Evolutionary conservation across 1,284 basidiomycete species (phyloP), one percentile per base, ranked within the genome.

Genomic region (Trametes hirsuta): DNA sequence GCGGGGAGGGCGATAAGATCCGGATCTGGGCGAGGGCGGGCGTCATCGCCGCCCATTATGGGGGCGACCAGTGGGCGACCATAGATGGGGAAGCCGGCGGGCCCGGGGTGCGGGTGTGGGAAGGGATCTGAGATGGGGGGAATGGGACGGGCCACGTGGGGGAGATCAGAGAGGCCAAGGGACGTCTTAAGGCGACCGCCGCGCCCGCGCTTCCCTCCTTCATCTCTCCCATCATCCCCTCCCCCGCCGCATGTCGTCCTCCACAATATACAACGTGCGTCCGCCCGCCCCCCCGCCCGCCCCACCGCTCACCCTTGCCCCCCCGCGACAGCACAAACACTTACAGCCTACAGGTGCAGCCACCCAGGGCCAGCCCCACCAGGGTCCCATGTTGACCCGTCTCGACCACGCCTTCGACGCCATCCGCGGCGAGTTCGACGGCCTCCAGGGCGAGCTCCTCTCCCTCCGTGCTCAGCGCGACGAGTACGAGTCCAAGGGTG

Each of bases 401-500:
- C 79, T 97, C 65, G 85, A 85, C 61, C 94, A 96, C 61, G 84
- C 90, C 37, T 86, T 98, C 66, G 94, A 97, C 54, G 81, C 84
- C 62, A 89, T 97, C 71, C 85, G 90, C 66, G 85, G 88, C 56
- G 96, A 98, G 78, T 96, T 94, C 71, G 95, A 97, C 61, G 79
- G 80, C 53, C 79, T 96, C 61, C 80, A 85, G 14, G 80, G 83
- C 61, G 95, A 97, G 73, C 79, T 91, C 52, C 79, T 77, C 21
- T 71, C 84, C 30, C 81, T 93, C 70, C 86, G 93, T 64, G 81
- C 77, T 37, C 93, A 97, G 77, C 80, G 93, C 57, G 95, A 97
- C 70, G 95, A 98, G 63, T 93, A 90, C 74, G 95, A 98, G 75
- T 81, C 82, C 15, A 94, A 95, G 81, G 83, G 95, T 95, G 67